Conservation (phyloP, 176 grass and related monocot species). For the Musa troglodytarum region DNA sequence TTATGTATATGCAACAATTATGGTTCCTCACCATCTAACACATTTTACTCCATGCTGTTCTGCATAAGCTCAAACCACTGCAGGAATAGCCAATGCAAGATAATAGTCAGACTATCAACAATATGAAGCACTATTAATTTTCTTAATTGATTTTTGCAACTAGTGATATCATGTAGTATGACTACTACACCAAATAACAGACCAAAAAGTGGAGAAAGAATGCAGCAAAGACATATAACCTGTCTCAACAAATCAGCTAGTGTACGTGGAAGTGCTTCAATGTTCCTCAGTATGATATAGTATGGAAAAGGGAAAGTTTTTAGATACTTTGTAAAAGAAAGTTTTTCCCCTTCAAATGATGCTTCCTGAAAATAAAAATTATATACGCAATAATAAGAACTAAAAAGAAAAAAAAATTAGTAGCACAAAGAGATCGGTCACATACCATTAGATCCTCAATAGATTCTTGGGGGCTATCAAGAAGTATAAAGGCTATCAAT, state of each 20-base stretch:
- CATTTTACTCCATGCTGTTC: slow-evolving; percentile 31
- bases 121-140: neutral
- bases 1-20: too few relatives aligned
- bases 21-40: too few relatives aligned
- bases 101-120: neutral
- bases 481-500: slow-evolving; percentile 80
- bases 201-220: neutral
- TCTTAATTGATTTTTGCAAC: too few relatives aligned
- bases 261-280: slow-evolving; percentile 77
- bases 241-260: slow-evolving; percentile 88
- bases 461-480: slow-evolving; percentile 73
- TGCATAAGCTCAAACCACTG: slow-evolving; percentile 99
- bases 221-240: slow-evolving; percentile 23
- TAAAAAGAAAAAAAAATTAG: neutral
- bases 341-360: slow-evolving; percentile 29
- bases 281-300: slow-evolving; percentile 71
- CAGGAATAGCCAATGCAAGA: slow-evolving; percentile 20
- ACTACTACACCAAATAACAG: neutral
- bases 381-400: neutral
- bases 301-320: slow-evolving; percentile 87
- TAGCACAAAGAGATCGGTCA: neutral
- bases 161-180: too few relatives aligned
- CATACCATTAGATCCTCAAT: slow-evolving; percentile 57
- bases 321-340: slow-evolving; percentile 49
- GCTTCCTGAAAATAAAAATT: slow-evolving; percentile 36